These are phyloP conservation scores for Solanum piurae DNA, from an alignment of 257 asterid genomes.

Conservation along the genomic window DNA sequence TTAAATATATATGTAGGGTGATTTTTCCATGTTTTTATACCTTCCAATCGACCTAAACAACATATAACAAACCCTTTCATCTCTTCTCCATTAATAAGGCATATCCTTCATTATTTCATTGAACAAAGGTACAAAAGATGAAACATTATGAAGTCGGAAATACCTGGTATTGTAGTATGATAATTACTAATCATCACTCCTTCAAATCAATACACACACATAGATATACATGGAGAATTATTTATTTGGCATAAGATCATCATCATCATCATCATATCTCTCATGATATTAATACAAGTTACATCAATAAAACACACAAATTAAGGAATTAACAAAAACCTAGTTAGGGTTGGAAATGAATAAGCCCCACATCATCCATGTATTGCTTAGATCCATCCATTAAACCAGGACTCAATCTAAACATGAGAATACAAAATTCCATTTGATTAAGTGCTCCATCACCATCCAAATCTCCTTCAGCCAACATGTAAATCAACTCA, in stretches of 20 bases:
- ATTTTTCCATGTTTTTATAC: too few relatives aligned
- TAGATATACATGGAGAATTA: background rate
- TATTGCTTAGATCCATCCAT: conserved; percentile 10
- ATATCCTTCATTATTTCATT: background rate
- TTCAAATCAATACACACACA: background rate
- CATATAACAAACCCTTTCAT: background rate
- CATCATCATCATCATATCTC: background rate
- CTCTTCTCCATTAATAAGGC: background rate
- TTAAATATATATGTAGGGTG: too few relatives aligned
- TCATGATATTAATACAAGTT: background rate
- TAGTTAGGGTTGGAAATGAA: background rate
- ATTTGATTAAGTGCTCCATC: conserved; percentile 33
- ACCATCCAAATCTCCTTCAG: conserved; percentile 33
- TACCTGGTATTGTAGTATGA: background rate
- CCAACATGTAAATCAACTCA: conserved; percentile 22
- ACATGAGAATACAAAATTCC: conserved; percentile 36
- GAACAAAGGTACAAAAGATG: background rate
- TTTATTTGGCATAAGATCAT: background rate
- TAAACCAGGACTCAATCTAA: conserved; percentile 24
- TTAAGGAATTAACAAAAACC: background rate
- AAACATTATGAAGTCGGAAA: background rate
- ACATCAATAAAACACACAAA: background rate
- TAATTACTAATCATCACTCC: background rate
- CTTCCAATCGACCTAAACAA: background rate
- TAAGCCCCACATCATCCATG: conserved; percentile 8